Base-by-base conservation (phyloP, 176 grass and related monocot genomes). In the Lolium multiflorum region DNA sequence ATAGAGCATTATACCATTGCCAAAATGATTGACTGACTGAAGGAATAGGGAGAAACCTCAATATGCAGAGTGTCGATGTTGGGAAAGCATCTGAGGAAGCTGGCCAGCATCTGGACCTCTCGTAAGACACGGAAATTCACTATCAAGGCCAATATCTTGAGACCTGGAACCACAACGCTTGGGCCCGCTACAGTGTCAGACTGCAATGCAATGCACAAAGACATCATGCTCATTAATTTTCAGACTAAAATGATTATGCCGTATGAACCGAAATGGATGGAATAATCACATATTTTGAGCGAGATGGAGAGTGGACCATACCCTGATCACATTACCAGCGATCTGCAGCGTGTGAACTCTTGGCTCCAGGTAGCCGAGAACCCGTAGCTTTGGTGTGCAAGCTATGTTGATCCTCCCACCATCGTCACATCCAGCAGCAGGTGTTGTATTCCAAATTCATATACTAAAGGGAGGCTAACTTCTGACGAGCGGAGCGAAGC, bases 81-180 rank as follows among this genome's bases (percentile, higher is more conserved):
- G 21, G 88, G 77, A 59, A 85, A 85, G 77, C 82, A 81, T 85
- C 69, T 85, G 10, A 85, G 50, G 55, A 81, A 76, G 35, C 25
- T 55, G 70, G n/a, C 15, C 24, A 81, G 17, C 76, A 85, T 67
- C 38, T 81, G 44, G 10, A 59, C 39, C 16, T 76, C 57, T 6
- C 7, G 13, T 22, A 28, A 21, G 43, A 37, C 69, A 25, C 20
- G 25, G 3, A 89, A 81, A 48, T 81, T 20, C 48, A 85, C 76
- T 24, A 24, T 20, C 6, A 88, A n/a, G 0, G 49, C 80, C 10
- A 78, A 65, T n/a, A 71, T 61, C 52, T 78, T 78, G 39, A 88
- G 9, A 18, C 72, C 77, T 24, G 74, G 63, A 43, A 83, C 14
- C 74, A 49, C 14, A 18, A 22, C 6, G 20, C 16, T 78, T 24